phyloP scores from a whole-genome alignment of 2,329 filamentous ascomycete genomes.

The Pleomassaria siparia region DNA sequence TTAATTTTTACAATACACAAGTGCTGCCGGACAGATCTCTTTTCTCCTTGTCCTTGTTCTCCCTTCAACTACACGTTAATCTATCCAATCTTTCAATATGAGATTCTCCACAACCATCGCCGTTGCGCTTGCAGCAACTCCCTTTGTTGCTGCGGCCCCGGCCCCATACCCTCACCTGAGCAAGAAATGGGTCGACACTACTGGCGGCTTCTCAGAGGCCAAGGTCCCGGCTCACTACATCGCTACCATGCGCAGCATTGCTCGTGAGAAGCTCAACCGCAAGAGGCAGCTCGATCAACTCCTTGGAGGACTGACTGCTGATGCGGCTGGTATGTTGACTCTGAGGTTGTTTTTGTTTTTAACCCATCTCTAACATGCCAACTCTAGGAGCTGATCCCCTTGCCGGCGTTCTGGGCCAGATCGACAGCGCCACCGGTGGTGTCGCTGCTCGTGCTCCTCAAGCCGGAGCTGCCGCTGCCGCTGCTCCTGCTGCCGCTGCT shows the following conservation, averaged over 20 bases:
- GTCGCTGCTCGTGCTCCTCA: neutral
- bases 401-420: constrained; percentile 11
- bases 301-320: constrained; percentile 18
- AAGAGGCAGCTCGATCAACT: constrained; percentile 33
- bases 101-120: constrained; percentile 31
- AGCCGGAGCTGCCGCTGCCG: no score
- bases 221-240: constrained; percentile 29
- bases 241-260: constrained; percentile 21
- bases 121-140: constrained; percentile 27
- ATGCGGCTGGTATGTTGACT: constrained; percentile 9
- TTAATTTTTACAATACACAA: constrained; percentile 1
- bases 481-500: no score
- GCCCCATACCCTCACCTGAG: constrained; percentile 17
- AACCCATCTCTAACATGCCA: neutral
- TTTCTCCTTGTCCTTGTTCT: constrained; percentile 2
- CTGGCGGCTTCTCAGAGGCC: constrained; percentile 11
- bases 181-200: constrained; percentile 29
- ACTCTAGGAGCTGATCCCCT: neutral
- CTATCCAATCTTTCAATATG: constrained; percentile 20
- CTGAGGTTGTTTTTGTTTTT: neutral
- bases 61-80: constrained; percentile 3
- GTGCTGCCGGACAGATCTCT: constrained; percentile 32
- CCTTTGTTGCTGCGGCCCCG: constrained; percentile 27
- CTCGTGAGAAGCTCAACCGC: constrained; percentile 21
- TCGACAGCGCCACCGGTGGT: constrained; percentile 4